These are phyloP conservation scores for Chiua sp. DNA, from an alignment of 1,284 basidiomycete genomes.

Conservation along the genomic window DNA sequence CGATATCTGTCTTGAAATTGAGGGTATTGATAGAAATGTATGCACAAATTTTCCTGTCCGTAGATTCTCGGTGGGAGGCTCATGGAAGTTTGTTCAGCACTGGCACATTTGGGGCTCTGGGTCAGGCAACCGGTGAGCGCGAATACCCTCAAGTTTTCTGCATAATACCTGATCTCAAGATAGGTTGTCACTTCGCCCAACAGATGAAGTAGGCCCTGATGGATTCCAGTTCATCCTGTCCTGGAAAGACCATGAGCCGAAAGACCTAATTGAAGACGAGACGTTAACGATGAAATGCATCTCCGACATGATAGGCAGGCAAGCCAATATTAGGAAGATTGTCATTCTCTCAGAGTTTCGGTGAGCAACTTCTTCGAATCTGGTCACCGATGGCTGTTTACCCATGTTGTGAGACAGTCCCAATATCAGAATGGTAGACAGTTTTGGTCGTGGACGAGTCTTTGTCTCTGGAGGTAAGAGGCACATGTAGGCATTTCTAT, in stretches of 20 bases:
- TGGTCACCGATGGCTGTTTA: not conserved
- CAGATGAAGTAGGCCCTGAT: slow-evolving; percentile 25
- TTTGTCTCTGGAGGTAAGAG: slow-evolving; percentile 37
- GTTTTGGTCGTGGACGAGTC: slow-evolving; percentile 34
- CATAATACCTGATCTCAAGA: not conserved
- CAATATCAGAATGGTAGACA: slow-evolving; percentile 39
- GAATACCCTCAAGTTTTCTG: not conserved
- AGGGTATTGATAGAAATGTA: slow-evolving; percentile 41
- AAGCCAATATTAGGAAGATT: slow-evolving; percentile 20
- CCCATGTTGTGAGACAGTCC: slow-evolving; percentile 18
- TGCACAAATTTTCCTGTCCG: not conserved
- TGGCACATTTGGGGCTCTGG: slow-evolving; percentile 35
- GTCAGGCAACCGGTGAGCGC: slow-evolving; percentile 9
- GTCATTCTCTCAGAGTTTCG: slow-evolving; percentile 25
- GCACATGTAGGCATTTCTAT: too few species aligned
- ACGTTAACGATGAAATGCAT: slow-evolving; percentile 18
- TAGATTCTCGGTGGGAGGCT: too few species aligned
- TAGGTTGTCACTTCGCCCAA: slow-evolving; percentile 20
- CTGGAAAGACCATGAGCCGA: slow-evolving; percentile 31
- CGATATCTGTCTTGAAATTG: slow-evolving; percentile 41
- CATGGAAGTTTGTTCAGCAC: slow-evolving; percentile 17
- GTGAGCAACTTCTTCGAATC: slow-evolving; percentile 12
- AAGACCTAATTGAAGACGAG: slow-evolving; percentile 31
- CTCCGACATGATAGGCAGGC: slow-evolving; percentile 10
- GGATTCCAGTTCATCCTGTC: slow-evolving; percentile 41